These are phyloP conservation scores for Acacia confusa DNA, from an alignment of 306 rosid genomes.

Conservation along the genomic window DNA sequence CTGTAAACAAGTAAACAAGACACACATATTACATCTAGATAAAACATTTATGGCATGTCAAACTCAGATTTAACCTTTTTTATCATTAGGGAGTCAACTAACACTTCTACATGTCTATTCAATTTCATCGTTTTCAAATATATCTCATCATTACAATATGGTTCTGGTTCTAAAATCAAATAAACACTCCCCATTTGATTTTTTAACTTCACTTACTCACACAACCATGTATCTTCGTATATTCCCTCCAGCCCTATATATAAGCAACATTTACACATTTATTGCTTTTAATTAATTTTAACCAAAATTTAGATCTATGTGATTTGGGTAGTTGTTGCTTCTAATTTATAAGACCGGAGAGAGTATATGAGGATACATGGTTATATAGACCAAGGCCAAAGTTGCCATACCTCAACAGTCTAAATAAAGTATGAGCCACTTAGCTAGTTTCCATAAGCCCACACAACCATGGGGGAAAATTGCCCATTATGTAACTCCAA, in stretches of 20 bases:
- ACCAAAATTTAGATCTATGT: too few species aligned
- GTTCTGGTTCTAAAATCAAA: conserved; percentile 21
- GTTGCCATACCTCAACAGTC: too few species aligned
- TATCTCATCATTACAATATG: not conserved
- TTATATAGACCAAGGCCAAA: too few species aligned
- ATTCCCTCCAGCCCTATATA: not conserved
- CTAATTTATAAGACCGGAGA: too few species aligned
- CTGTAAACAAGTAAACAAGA: conserved; percentile 46
- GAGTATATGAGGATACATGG: too few species aligned
- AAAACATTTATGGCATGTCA: not conserved
- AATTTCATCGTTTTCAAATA: not conserved
- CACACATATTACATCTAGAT: not conserved
- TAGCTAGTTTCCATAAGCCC: too few species aligned
- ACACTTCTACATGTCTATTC: not conserved
- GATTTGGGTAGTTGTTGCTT: too few species aligned
- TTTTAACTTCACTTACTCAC: conserved; percentile 6
- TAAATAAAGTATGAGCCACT: too few species aligned
- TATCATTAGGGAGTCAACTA: not conserved
- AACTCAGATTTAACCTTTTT: conserved; percentile 13
- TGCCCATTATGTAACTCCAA: too few species aligned
- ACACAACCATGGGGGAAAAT: too few species aligned
- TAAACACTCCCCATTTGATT: conserved; percentile 4
- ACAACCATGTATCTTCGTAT: not conserved
- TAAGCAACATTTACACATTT: too few species aligned
- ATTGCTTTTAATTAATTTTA: too few species aligned